These are phyloP conservation scores for Orbilia ellipsospora DNA, from an alignment of 2,329 filamentous ascomycete genomes.

Conservation along the genomic window DNA sequence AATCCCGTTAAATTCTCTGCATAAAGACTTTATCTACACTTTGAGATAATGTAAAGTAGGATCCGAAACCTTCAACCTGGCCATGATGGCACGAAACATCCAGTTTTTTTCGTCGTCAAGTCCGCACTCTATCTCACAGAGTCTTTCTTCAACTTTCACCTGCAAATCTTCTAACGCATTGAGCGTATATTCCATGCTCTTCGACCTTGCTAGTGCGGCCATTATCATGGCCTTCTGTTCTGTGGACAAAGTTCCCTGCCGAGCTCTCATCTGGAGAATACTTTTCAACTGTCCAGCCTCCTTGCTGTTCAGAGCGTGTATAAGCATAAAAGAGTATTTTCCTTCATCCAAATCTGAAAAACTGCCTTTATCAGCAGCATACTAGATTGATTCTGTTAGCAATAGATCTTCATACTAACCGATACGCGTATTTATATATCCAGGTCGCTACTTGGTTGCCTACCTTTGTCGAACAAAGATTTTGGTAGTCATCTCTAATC, in stretches of 20 bases:
- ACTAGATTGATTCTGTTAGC: background rate
- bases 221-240: conserved; percentile 21
- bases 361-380: conserved; percentile 13
- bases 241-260: background rate
- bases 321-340: conserved; percentile 34
- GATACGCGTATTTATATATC: too few relatives aligned
- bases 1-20: too few relatives aligned
- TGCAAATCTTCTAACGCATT: conserved; percentile 12
- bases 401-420: too few relatives aligned
- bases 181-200: conserved; percentile 25
- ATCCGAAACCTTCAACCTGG: too few relatives aligned
- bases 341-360: conserved; percentile 39
- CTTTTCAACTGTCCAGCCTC: conserved; percentile 9
- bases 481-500: conserved; percentile 20
- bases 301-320: conserved; percentile 14
- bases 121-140: too few relatives aligned
- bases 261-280: conserved; percentile 7
- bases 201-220: background rate
- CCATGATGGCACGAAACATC: too few relatives aligned
- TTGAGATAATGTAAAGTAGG: too few relatives aligned
- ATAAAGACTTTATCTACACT: too few relatives aligned
- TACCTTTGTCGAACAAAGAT: background rate
- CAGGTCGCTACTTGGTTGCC: background rate
- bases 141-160: too few relatives aligned
- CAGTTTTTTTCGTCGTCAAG: too few relatives aligned